Conservation (phyloP, 345 rosid genomes). For the Punica granatum region DNA sequence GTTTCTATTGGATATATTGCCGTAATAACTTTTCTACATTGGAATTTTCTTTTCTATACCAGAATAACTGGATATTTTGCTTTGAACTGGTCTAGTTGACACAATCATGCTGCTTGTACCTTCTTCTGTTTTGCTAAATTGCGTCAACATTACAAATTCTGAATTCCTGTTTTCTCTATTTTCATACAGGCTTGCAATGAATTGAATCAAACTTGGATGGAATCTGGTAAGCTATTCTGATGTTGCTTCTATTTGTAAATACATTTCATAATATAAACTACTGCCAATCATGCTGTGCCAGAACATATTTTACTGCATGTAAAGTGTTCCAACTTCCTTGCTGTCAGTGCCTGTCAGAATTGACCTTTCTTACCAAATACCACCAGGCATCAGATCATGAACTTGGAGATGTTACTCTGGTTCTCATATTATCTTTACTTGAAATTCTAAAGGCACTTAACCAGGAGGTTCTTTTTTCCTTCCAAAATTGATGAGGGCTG, state of each 20-base stretch:
- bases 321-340: background rate
- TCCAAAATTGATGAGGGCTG: background rate
- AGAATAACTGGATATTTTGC: background rate
- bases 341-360: background rate
- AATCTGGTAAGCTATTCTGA: constrained; percentile 53
- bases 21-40: background rate
- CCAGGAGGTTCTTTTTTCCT: background rate
- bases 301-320: background rate
- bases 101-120: background rate
- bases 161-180: background rate
- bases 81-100: background rate
- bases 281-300: background rate
- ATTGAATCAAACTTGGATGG: constrained; percentile 92
- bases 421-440: background rate
- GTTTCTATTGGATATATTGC: background rate
- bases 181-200: constrained; percentile 83
- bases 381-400: background rate
- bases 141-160: background rate
- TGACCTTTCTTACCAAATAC: background rate
- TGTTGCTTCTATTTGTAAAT: background rate
- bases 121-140: background rate
- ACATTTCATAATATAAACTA: background rate
- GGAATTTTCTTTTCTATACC: background rate
- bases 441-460: background rate
- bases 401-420: background rate